phyloP scores from a whole-genome alignment of 106 monocot genomes.

The Dendrobium huoshanense region DNA sequence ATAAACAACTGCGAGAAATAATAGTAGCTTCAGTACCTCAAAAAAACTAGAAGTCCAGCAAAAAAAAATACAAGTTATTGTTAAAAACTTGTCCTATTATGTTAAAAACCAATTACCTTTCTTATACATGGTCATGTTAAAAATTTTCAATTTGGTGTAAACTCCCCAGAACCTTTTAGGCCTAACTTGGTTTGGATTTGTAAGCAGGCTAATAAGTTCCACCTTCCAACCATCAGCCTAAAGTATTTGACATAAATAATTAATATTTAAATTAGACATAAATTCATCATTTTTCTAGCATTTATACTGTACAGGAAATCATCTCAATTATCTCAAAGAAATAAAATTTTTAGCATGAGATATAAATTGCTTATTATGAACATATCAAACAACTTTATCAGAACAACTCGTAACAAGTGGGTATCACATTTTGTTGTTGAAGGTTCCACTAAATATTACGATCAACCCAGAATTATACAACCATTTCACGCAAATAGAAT shows the following conservation, averaged over 20 bases:
- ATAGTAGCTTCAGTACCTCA: background rate
- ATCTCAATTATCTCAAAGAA: background rate
- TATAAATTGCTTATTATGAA: background rate
- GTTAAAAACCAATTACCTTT: slow-evolving; percentile 57
- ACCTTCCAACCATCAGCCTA: slow-evolving; percentile 99
- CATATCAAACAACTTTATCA: background rate
- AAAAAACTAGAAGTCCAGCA: background rate
- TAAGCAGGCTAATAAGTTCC: slow-evolving; percentile 68
- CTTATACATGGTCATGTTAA: slow-evolving; percentile 84
- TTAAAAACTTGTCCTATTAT: background rate
- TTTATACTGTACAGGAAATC: background rate
- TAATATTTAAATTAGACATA: slow-evolving; percentile 3
- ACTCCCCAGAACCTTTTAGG: slow-evolving; percentile 99
- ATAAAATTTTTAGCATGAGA: background rate
- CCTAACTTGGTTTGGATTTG: slow-evolving; percentile 82
- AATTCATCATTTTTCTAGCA: background rate
- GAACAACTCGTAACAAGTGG: too few species aligned
- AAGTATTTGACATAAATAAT: slow-evolving; percentile 11
- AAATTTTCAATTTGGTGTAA: slow-evolving; percentile 96
- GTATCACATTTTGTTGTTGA: too few species aligned
- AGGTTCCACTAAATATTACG: too few species aligned
- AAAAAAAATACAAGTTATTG: background rate
- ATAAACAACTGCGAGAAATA: slow-evolving; percentile 75
- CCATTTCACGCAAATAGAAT: too few species aligned
- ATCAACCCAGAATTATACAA: too few species aligned